A percentile compares a stretch with the other conserved stretches of the same genome.
phyloP scores from a whole-genome alignment of 2,329 filamentous ascomycete genomes.

The Colletotrichum noveboracense region DNA sequence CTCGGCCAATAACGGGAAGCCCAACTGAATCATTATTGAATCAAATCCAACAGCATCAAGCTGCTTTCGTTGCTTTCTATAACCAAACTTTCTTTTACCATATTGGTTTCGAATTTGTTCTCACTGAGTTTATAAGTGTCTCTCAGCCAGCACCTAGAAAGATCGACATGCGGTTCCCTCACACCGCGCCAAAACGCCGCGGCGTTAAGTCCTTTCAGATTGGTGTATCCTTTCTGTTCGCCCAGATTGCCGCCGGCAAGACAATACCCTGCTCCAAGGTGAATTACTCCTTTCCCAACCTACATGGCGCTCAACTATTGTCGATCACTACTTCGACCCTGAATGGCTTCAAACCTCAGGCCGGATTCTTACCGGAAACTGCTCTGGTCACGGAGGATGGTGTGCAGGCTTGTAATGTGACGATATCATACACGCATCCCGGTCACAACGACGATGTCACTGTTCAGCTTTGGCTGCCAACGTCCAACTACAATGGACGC shows the following conservation, averaged over 20 bases:
- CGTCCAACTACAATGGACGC: conserved; percentile 35
- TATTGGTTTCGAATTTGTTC: not conserved
- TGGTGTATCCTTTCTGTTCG: not conserved
- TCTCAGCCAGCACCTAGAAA: not conserved
- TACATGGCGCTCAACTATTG: not conserved
- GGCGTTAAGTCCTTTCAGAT: not conserved
- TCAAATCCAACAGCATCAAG: not conserved
- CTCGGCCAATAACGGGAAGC: not conserved
- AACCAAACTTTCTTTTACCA: not conserved
- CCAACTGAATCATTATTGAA: not conserved
- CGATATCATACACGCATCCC: conserved; percentile 29
- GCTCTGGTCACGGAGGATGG: not conserved
- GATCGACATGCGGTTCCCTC: not conserved
- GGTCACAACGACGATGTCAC: conserved; percentile 25
- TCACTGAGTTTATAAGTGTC: not conserved
- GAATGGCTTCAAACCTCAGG: not conserved
- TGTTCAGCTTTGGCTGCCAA: conserved; percentile 29
- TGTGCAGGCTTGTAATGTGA: conserved; percentile 28
- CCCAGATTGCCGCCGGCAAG: not conserved
- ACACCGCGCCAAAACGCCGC: not conserved
- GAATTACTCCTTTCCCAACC: not conserved
- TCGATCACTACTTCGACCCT: not conserved
- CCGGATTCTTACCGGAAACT: not conserved
- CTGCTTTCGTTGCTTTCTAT: not conserved
- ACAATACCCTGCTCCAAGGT: not conserved